A percentile compares a stretch with the other conserved stretches of the same genome.
phyloP scores from a whole-genome alignment of 768 basidiomycete species.

The Pisolithus orientalis region DNA sequence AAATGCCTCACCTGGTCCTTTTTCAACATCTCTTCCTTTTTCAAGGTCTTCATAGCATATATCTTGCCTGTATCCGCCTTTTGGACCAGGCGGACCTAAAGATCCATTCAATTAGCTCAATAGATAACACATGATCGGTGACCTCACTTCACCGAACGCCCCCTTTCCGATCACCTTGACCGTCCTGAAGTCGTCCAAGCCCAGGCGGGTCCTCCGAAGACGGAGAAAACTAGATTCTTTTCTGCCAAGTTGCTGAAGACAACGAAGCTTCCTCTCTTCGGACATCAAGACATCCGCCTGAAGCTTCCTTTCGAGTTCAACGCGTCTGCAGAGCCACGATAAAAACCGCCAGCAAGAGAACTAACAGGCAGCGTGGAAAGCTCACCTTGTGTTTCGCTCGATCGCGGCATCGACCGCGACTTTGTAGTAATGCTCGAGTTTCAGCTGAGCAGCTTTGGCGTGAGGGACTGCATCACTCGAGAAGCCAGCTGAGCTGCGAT shows the following conservation, averaged over 20 bases:
- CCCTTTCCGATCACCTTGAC: constrained; percentile 99
- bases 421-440: constrained; percentile 96
- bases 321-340: constrained; percentile 48
- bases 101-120: not conserved
- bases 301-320: constrained; percentile 79
- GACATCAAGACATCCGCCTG: constrained; percentile 61
- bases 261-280: constrained; percentile 83
- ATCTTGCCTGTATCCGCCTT: constrained; percentile 97
- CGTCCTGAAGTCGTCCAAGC: constrained; percentile 88
- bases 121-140: not conserved
- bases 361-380: not conserved
- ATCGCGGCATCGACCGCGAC: constrained; percentile 94
- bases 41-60: constrained; percentile 97
- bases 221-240: constrained; percentile 88
- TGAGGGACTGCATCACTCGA: constrained; percentile 76
- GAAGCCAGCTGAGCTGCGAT: constrained; percentile 69
- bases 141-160: constrained; percentile 89
- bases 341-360: not conserved
- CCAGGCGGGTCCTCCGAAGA: constrained; percentile 81
- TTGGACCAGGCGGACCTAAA: constrained; percentile 83
- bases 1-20: constrained; percentile 78
- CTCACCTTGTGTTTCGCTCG: constrained; percentile 84
- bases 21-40: constrained; percentile 98
- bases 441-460: constrained; percentile 88
- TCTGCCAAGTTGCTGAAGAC: constrained; percentile 76